Evolutionary conservation across 148 eudicot genomes (phyloP).

Genomic region (Chenopodium berlandieri): DNA sequence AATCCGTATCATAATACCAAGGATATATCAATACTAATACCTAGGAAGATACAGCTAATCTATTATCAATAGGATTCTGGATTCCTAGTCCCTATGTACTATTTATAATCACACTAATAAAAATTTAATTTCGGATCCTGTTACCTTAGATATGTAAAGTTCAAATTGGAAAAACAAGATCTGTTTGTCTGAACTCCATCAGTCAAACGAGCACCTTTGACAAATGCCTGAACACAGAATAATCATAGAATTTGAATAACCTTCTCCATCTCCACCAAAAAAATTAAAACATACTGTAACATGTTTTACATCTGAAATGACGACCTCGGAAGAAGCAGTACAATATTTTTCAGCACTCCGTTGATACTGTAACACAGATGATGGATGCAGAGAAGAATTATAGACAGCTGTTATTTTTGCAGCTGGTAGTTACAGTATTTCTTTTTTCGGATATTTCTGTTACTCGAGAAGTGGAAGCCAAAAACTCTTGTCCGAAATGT

Average conservation of each 20-base stretch:
- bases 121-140: neutral
- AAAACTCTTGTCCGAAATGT: conserved; percentile 35
- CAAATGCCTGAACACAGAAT: neutral
- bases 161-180: neutral
- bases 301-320: neutral
- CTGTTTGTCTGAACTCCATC: neutral
- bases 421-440: neutral
- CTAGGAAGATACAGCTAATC: neutral
- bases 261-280: neutral
- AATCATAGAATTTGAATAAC: neutral
- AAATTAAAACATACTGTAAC: too few species aligned
- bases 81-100: neutral
- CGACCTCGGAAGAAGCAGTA: neutral
- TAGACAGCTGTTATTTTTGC: neutral
- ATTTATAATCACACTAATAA: neutral
- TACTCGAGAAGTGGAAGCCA: neutral
- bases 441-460: conserved; percentile 13
- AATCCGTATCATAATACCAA: neutral
- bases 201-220: neutral
- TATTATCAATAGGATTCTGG: neutral
- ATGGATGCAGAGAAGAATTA: neutral
- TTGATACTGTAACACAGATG: neutral
- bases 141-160: neutral
- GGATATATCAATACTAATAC: neutral
- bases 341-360: neutral